A percentile compares a stretch with the other conserved stretches of the same genome.
phyloP scores from a whole-genome alignment of 83 land plant genomes.

The Picea abies region DNA sequence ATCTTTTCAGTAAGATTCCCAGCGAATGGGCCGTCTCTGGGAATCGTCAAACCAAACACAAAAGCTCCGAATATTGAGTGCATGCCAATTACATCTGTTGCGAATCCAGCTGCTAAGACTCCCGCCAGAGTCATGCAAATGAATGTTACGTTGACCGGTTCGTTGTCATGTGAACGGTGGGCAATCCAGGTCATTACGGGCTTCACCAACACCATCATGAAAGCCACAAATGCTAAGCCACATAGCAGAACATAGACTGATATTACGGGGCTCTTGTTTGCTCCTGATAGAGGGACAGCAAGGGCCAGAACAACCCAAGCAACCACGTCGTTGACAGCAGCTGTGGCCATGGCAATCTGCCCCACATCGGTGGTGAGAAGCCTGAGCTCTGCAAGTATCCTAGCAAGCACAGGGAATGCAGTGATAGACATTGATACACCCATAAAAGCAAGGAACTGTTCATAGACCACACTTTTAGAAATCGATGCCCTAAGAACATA shows the following conservation, averaged over 20 bases:
- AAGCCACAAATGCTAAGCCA: conserved; percentile 37
- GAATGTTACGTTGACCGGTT: conserved; percentile 64
- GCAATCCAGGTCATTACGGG: conserved; percentile 40
- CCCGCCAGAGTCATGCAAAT: conserved; percentile 62
- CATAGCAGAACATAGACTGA: conserved; percentile 63
- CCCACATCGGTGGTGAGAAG: conserved; percentile 82
- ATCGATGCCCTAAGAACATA: conserved; percentile 54
- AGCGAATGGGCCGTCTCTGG: conserved; percentile 73
- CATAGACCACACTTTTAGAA: conserved; percentile 29
- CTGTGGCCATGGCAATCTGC: conserved; percentile 80
- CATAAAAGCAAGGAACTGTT: conserved; percentile 75
- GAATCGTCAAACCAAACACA: conserved; percentile 61
- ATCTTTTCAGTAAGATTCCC: conserved; percentile 47
- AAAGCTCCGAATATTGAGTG: conserved; percentile 88
- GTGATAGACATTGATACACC: conserved; percentile 87
- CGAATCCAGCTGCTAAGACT: conserved; percentile 66
- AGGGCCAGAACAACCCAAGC: conserved; percentile 74
- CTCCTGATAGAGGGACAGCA: conserved; percentile 71
- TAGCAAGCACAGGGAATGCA: conserved; percentile 81
- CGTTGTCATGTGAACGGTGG: conserved; percentile 41
- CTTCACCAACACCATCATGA: conserved; percentile 28
- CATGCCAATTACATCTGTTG: conserved; percentile 82
- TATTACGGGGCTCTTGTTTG: conserved; percentile 36
- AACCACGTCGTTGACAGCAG: conserved; percentile 78
- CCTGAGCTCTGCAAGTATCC: conserved; percentile 80